Evolutionary conservation across 805 yeast species (phyloP), one percentile per base, ranked within the genome.

Genomic region (Kluyveromyces aestuarii): DNA sequence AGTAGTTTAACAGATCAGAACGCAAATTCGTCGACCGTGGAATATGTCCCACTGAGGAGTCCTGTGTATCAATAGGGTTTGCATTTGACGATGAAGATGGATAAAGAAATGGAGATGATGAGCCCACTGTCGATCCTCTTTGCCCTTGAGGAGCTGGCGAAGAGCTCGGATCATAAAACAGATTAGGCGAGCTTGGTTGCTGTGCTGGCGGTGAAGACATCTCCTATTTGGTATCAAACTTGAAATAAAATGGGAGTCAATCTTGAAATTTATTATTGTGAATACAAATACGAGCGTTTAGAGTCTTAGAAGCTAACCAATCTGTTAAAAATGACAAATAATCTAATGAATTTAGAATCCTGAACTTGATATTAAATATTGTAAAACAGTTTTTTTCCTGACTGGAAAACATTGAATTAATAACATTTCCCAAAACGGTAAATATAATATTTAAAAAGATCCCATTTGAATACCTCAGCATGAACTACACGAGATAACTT

Each of bases 81-180:
- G 37, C 46, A 16, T 51, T 50, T 7, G 52, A 46, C 10, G 71
- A 64, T 11, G 76, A 67, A 13, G 73, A 72, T 1, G 77, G 69
- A 45, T 72, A 72, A 45, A 63, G 69, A 41, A 75, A 58, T 17
- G 80, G 79, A 2, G 79, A 75, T 5, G 76, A 71, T 1, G 59
- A 53, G 13, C 42, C 50, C 18, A 46, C 49, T 43, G 55, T 44
- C 0, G 70, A 64, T 8, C 66, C 64, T 30, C 54, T 55, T 8
- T 52, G 62, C 10, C 48, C 50, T 30, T 45, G 52, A 13, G 45
- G 51, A 25, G 47, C 45, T 25, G 63, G 59, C 13, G 66, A 64
- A 33, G 63, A 50, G 37, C 58, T 58, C 9, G 69, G 57, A 45
- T 57, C 62, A 49, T 58, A 71, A 46, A 53, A 68, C 53, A 54